phyloP scores from a whole-genome alignment of 2,329 filamentous ascomycete genomes.

The Diaporthe citri region DNA sequence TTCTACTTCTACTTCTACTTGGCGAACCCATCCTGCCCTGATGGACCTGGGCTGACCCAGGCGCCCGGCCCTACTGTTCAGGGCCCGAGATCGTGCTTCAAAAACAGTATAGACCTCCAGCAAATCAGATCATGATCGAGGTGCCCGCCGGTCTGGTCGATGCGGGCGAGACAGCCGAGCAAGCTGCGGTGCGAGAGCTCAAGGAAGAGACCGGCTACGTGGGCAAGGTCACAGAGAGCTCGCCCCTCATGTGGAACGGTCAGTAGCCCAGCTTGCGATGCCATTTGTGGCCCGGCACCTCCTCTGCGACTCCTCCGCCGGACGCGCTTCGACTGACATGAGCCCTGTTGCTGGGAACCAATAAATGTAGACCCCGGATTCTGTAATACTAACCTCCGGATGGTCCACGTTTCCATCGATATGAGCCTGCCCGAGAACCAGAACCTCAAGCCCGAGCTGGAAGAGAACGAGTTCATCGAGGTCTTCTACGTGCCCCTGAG shows the following conservation, averaged over 20 bases:
- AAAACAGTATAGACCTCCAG: constrained; percentile 75
- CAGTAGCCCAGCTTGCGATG: constrained; percentile 21
- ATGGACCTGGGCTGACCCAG: neutral
- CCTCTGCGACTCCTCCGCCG: neutral
- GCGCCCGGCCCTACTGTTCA: constrained; percentile 39
- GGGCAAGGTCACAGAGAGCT: constrained; percentile 66
- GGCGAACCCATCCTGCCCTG: neutral
- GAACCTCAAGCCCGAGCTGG: constrained; percentile 75
- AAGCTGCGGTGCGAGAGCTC: constrained; percentile 73
- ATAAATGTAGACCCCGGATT: constrained; percentile 66
- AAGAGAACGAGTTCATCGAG: constrained; percentile 87
- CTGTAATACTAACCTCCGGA: constrained; percentile 75
- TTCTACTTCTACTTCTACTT: no score
- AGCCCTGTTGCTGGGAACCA: neutral
- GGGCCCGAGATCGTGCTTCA: constrained; percentile 71
- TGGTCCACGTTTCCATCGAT: constrained; percentile 81
- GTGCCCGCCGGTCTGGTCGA: constrained; percentile 75
- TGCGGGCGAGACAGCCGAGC: constrained; percentile 70
- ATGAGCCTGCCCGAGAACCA: constrained; percentile 77
- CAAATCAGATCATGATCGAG: constrained; percentile 71
- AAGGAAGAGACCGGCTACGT: constrained; percentile 77
- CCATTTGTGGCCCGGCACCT: neutral
- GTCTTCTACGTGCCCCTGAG: constrained; percentile 77
- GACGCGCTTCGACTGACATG: neutral
- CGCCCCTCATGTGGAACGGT: constrained; percentile 76